Percentiles rank a stretch among this genome's conserved stretches.
These are phyloP conservation scores for Vitis hybrid DNA, from an alignment of 177 flowering plant species.

Conservation along the genomic window DNA sequence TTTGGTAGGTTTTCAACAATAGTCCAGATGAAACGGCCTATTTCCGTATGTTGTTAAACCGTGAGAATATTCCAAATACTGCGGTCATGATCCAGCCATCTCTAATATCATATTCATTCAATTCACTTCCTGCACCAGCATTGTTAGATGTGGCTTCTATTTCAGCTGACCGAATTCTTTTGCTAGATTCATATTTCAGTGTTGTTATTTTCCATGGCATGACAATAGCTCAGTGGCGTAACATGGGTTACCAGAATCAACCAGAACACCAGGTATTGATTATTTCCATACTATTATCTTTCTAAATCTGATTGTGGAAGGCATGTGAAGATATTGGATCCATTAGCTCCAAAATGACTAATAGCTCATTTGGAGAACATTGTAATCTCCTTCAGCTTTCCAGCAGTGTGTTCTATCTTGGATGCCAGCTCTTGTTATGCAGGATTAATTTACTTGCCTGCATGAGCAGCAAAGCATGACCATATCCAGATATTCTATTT, in stretches of 20 bases:
- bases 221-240: slow-evolving; percentile 99
- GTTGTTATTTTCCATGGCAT: slow-evolving; percentile 93
- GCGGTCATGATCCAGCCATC: slow-evolving; percentile 98
- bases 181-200: slow-evolving; percentile 91
- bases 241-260: slow-evolving; percentile 87
- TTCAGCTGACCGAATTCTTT: slow-evolving; percentile 76
- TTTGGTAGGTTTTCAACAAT: slow-evolving; percentile 85
- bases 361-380: background rate
- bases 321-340: background rate
- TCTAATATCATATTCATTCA: slow-evolving; percentile 77
- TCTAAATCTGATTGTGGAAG: background rate
- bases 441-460: background rate
- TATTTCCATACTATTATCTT: background rate
- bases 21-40: slow-evolving; percentile 99
- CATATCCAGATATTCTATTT: background rate
- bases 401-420: background rate
- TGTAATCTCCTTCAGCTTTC: background rate
- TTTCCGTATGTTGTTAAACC: slow-evolving; percentile 87
- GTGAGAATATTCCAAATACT: slow-evolving; percentile 80
- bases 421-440: background rate
- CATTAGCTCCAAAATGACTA: background rate
- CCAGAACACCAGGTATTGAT: slow-evolving; percentile 75
- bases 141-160: slow-evolving; percentile 93
- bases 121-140: slow-evolving; percentile 73
- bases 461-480: slow-evolving; percentile 1